Evolutionary conservation across 1,284 basidiomycete species (phyloP).

Genomic region (Heliocybe sulcata): DNA sequence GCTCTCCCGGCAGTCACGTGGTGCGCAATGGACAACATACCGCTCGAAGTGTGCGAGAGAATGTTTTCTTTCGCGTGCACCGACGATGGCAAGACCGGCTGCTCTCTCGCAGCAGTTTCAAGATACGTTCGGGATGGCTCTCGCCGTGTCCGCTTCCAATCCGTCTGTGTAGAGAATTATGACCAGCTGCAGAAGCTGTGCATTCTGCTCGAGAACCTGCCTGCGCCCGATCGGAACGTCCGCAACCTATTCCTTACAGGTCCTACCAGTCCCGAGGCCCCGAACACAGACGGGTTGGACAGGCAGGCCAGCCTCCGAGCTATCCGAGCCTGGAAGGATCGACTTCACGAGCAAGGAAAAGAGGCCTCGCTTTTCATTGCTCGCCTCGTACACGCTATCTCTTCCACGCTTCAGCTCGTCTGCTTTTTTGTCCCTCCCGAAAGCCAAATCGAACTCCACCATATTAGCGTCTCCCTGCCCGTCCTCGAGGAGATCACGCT

Average conservation of each 20-base stretch:
- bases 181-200: background rate
- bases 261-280: background rate
- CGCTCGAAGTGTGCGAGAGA: background rate
- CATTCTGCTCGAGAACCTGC: background rate
- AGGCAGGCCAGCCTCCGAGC: background rate
- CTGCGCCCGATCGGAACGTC: background rate
- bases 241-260: background rate
- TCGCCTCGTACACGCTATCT: background rate
- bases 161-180: background rate
- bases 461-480: background rate
- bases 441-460: background rate
- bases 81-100: background rate
- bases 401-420: background rate
- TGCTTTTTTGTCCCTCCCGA: background rate
- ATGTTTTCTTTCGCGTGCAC: conserved; percentile 1
- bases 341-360: background rate
- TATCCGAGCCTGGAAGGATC: background rate
- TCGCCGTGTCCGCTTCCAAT: background rate
- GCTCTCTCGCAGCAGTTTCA: background rate
- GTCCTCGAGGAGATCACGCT: background rate
- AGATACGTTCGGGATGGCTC: background rate
- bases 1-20: background rate
- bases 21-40: background rate
- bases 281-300: background rate
- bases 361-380: background rate